Evolutionary conservation across 257 asterid genomes (phyloP).

Genomic region (Salvia splendens): DNA sequence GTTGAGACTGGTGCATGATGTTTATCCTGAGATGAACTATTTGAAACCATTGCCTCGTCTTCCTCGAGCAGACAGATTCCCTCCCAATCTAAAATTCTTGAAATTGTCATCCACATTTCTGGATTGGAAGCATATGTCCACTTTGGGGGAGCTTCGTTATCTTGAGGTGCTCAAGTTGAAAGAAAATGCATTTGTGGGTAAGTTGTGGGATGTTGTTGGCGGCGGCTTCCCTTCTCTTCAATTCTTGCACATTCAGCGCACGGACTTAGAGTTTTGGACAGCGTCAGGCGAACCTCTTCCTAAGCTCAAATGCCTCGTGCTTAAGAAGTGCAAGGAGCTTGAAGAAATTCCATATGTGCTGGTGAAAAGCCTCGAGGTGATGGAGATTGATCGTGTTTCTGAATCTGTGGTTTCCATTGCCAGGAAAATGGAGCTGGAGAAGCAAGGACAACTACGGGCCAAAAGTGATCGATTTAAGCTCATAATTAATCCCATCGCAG

Average conservation of each 20-base stretch:
- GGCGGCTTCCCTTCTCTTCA: slow-evolving; percentile 34
- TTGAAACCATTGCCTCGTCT: slow-evolving; percentile 25
- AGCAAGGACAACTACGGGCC: not conserved
- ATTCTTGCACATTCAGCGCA: slow-evolving; percentile 33
- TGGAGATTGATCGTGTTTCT: slow-evolving; percentile 27
- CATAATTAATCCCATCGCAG: slow-evolving; percentile 10
- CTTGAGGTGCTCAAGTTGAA: slow-evolving; percentile 41
- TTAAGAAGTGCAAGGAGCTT: slow-evolving; percentile 35
- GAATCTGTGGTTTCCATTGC: slow-evolving; percentile 4
- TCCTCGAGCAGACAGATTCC: slow-evolving; percentile 33
- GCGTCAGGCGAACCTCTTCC: slow-evolving; percentile 27
- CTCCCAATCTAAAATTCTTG: slow-evolving; percentile 34
- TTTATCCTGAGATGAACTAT: not conserved
- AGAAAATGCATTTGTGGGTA: slow-evolving; percentile 37
- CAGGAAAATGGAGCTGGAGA: slow-evolving; percentile 20
- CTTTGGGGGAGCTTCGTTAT: slow-evolving; percentile 26
- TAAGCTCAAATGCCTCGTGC: slow-evolving; percentile 30
- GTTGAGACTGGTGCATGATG: slow-evolving; percentile 32
- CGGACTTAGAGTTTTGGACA: slow-evolving; percentile 34
- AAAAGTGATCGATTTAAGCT: slow-evolving; percentile 18
- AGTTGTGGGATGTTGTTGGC: slow-evolving; percentile 24
- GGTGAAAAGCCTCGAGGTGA: slow-evolving; percentile 32
- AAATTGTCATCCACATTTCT: slow-evolving; percentile 34
- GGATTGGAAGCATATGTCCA: slow-evolving; percentile 41
- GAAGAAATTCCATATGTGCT: slow-evolving; percentile 32